Conservation (phyloP, 495 filamentous ascomycete genomes). For the Penicillium verhagenii region DNA sequence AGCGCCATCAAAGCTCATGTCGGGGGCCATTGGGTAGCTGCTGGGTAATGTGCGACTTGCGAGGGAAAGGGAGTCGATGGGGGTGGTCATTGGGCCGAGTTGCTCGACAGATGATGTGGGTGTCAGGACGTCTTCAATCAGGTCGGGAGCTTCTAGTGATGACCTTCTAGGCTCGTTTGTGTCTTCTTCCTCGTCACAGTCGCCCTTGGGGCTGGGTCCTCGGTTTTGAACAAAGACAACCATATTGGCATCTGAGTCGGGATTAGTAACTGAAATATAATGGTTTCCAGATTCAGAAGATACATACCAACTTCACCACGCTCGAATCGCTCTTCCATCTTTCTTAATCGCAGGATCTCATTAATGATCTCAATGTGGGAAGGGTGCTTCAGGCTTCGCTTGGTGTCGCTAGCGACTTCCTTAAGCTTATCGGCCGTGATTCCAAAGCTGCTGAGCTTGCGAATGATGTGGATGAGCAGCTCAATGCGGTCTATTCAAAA, state of each 20-base stretch:
- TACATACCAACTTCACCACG: constrained; percentile 51
- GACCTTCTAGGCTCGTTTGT: constrained; percentile 14
- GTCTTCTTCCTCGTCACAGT: constrained; percentile 34
- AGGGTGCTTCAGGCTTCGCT: constrained; percentile 36
- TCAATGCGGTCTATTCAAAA: constrained; percentile 35
- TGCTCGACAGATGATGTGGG: constrained; percentile 36
- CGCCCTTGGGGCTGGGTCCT: constrained; percentile 36
- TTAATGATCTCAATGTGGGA: constrained; percentile 45
- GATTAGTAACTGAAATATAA: constrained; percentile 4
- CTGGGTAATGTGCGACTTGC: constrained; percentile 13
- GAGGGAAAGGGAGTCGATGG: constrained; percentile 27
- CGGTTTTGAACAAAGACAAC: constrained; percentile 41
- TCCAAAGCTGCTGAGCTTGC: constrained; percentile 33
- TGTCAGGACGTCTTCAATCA: constrained; percentile 30
- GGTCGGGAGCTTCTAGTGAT: constrained; percentile 27
- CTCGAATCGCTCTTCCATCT: constrained; percentile 52
- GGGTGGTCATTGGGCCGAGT: constrained; percentile 25
- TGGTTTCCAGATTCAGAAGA: neutral
- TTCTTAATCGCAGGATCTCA: constrained; percentile 54
- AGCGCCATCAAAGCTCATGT: constrained; percentile 35
- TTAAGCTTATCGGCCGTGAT: constrained; percentile 43
- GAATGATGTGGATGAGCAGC: constrained; percentile 48
- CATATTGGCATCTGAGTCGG: constrained; percentile 30
- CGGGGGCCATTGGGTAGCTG: constrained; percentile 32
- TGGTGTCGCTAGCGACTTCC: constrained; percentile 42